Conservation (phyloP, 805 yeast genomes). For the Kazachstania bromeliacearum region DNA sequence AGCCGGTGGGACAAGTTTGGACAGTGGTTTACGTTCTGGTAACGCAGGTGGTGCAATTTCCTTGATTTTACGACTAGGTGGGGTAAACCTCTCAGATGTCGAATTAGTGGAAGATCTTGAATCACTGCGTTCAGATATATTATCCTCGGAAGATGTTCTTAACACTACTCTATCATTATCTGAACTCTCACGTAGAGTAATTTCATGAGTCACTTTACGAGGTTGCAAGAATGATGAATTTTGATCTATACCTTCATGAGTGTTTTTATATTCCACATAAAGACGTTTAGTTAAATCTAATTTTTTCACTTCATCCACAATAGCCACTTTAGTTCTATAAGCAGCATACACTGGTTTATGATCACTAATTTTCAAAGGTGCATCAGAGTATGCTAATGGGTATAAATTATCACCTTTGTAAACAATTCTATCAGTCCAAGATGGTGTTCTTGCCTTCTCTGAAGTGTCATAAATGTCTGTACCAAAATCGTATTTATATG, state of each 20-base stretch:
- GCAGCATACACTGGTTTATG: slow-evolving; percentile 90
- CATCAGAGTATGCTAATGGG: slow-evolving; percentile 61
- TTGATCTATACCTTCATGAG: too few relatives aligned
- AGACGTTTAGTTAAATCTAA: slow-evolving; percentile 46
- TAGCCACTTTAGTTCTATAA: slow-evolving; percentile 54
- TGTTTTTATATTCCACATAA: slow-evolving; percentile 26
- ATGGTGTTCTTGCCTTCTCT: slow-evolving; percentile 86
- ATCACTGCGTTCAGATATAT: too few relatives aligned
- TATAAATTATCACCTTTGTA: slow-evolving; percentile 47
- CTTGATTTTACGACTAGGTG: too few relatives aligned
- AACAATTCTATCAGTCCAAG: slow-evolving; percentile 91
- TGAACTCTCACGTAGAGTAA: too few relatives aligned
- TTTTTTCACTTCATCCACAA: slow-evolving; percentile 57
- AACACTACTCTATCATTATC: too few relatives aligned
- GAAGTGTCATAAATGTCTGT: slow-evolving; percentile 74
- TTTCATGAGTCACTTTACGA: too few relatives aligned
- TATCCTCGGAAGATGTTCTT: too few relatives aligned
- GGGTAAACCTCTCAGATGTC: too few relatives aligned
- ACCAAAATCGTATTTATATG: slow-evolving; percentile 87
- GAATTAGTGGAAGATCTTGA: too few relatives aligned
- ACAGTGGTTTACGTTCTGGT: not conserved
- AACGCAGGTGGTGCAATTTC: not conserved
- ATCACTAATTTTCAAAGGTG: slow-evolving; percentile 63
- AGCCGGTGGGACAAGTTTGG: slow-evolving; percentile 13
- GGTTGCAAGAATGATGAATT: too few relatives aligned